phyloP scores from a whole-genome alignment of 1,284 basidiomycete genomes.

The Athelia sp. region DNA sequence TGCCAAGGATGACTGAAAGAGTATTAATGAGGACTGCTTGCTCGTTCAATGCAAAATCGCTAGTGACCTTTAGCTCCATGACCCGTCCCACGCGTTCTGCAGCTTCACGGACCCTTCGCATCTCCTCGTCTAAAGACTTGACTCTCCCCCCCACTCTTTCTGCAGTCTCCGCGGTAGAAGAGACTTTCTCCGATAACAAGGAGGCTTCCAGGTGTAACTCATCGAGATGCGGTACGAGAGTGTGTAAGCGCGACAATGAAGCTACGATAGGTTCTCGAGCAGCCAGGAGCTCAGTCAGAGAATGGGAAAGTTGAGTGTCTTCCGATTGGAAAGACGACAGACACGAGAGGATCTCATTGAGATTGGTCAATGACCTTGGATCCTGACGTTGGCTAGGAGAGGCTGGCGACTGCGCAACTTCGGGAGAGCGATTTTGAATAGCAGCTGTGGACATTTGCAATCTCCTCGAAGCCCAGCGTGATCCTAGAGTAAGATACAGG shows the following conservation, averaged over 20 bases:
- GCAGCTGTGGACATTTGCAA: background rate
- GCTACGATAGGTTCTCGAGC: conserved; percentile 61
- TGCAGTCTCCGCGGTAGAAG: conserved; percentile 75
- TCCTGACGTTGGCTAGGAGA: conserved; percentile 27
- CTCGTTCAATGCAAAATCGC: background rate
- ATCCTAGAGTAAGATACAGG: too few relatives aligned
- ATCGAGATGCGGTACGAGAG: conserved; percentile 62
- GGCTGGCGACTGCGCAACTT: background rate
- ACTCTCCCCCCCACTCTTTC: conserved; percentile 89
- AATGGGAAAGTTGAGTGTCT: conserved; percentile 72
- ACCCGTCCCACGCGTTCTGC: conserved; percentile 82
- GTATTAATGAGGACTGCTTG: conserved; percentile 4
- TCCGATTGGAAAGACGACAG: conserved; percentile 75
- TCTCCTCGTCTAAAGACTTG: conserved; percentile 84
- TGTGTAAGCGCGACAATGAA: conserved; percentile 61
- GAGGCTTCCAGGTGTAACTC: conserved; percentile 59
- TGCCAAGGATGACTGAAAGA: conserved; percentile 67
- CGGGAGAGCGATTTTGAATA: background rate
- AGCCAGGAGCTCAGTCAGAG: conserved; percentile 71
- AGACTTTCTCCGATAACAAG: conserved; percentile 53
- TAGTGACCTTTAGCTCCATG: conserved; percentile 79
- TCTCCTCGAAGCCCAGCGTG: too few relatives aligned
- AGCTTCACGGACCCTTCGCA: conserved; percentile 81
- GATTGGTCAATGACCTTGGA: conserved; percentile 51
- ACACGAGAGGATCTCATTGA: conserved; percentile 66